Evolutionary conservation across 345 rosid genomes (phyloP).

Genomic region (Citrus medica): DNA sequence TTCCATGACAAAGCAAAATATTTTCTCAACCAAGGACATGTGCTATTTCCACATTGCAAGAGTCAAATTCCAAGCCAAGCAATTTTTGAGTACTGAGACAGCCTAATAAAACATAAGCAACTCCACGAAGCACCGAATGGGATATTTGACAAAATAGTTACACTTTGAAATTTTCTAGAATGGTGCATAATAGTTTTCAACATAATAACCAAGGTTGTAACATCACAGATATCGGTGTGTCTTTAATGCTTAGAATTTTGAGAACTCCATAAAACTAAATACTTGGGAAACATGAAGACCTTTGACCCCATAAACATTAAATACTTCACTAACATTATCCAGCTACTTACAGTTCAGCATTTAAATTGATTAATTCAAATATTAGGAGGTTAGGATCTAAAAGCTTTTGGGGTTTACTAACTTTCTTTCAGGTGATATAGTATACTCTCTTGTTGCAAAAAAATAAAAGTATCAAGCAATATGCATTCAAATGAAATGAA

Average conservation of each 20-base stretch:
- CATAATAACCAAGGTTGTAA: background rate
- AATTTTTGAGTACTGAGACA: background rate
- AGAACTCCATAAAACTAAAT: background rate
- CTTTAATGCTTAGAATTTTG: background rate
- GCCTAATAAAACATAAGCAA: background rate
- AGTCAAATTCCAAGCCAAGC: background rate
- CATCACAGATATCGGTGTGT: background rate
- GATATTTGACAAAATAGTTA: background rate
- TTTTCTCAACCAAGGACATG: background rate
- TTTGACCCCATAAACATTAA: background rate
- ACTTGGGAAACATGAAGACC: background rate
- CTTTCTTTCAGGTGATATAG: background rate
- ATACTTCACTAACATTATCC: background rate
- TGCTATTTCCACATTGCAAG: background rate
- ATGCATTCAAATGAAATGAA: background rate
- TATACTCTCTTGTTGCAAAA: background rate
- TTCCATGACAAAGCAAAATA: background rate
- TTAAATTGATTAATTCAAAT: background rate
- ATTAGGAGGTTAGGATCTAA: background rate
- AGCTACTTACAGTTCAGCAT: background rate
- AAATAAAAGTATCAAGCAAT: background rate
- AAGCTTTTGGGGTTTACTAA: background rate
- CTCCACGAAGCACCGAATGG: background rate
- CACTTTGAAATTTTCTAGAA: background rate
- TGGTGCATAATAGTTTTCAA: background rate